These are phyloP conservation scores for Nevesoporus exiguus DNA, from an alignment of 768 basidiomycete species.

Conservation along the genomic window DNA sequence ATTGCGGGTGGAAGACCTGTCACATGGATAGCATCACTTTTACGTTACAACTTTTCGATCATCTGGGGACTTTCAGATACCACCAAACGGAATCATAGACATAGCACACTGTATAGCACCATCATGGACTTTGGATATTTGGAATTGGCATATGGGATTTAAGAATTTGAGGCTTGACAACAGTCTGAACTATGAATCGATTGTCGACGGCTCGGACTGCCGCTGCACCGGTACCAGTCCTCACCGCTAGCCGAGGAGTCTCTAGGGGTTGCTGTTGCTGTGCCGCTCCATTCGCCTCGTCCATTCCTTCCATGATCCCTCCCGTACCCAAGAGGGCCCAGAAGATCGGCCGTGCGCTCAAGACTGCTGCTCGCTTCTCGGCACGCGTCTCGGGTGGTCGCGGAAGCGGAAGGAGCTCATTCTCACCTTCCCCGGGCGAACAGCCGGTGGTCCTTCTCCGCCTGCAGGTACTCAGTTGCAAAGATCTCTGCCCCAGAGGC, in stretches of 20 bases:
- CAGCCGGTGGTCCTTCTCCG: slow-evolving; percentile 62
- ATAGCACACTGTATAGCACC: too few species aligned
- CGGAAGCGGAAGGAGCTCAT: slow-evolving; percentile 34
- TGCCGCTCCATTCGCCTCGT: not conserved
- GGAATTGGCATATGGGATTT: not conserved
- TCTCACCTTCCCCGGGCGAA: slow-evolving; percentile 56
- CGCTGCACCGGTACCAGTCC: too few species aligned
- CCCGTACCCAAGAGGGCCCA: slow-evolving; percentile 40
- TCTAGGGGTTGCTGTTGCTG: slow-evolving; percentile 19
- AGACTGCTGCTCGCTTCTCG: slow-evolving; percentile 54
- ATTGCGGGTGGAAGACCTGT: not conserved
- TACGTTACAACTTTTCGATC: not conserved
- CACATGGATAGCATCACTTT: not conserved
- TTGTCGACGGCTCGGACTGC: too few species aligned
- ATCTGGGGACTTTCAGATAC: not conserved
- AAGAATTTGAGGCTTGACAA: too few species aligned
- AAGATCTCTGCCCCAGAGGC: slow-evolving; percentile 58
- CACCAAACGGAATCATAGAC: not conserved
- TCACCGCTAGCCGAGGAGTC: not conserved
- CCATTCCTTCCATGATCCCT: slow-evolving; percentile 23
- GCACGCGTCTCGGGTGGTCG: slow-evolving; percentile 42
- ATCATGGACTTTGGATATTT: not conserved
- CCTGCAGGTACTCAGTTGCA: slow-evolving; percentile 66
- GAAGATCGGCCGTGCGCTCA: slow-evolving; percentile 60
- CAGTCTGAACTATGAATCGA: too few species aligned